A percentile compares a stretch with the other conserved stretches of the same genome.
phyloP scores from a whole-genome alignment of 768 basidiomycete species.

The Gautieria morchelliformis region DNA sequence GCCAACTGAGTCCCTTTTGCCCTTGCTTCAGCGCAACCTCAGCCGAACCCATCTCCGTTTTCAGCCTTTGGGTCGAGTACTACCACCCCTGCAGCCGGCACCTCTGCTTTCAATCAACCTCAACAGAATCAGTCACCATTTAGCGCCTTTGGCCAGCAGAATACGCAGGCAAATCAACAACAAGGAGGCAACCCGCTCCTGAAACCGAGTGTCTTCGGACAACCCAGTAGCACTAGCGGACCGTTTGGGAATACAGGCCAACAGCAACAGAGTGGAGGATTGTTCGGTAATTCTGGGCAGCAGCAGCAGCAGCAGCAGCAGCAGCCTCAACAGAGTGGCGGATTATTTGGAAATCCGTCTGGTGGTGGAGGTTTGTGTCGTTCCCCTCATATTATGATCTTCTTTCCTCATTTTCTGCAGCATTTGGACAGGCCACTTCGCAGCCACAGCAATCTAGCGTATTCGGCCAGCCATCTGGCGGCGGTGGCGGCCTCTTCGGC shows the following conservation, averaged over 20 bases:
- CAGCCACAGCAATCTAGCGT: conserved; percentile 11
- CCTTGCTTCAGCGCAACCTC: background rate
- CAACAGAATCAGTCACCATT: conserved; percentile 24
- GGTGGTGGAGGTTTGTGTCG: background rate
- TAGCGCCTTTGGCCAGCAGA: conserved; percentile 25
- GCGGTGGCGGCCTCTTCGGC: conserved; percentile 13
- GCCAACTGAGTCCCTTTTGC: conserved; percentile 1
- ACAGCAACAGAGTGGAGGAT: conserved; percentile 16
- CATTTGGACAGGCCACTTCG: conserved; percentile 21
- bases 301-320: conserved; percentile 14
- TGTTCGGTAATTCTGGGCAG: conserved; percentile 21
- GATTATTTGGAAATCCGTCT: conserved; percentile 9
- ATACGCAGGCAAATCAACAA: conserved; percentile 32
- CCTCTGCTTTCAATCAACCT: conserved; percentile 28
- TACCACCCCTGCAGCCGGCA: conserved; percentile 9
- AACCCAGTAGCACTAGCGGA: conserved; percentile 21
- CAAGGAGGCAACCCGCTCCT: conserved; percentile 39
- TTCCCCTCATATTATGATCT: background rate
- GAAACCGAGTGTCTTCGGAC: conserved; percentile 22
- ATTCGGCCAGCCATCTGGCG: conserved; percentile 14
- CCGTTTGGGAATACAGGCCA: conserved; percentile 26
- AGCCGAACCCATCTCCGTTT: background rate
- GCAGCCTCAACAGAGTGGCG: background rate
- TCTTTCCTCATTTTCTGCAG: background rate
- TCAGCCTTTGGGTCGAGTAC: conserved; percentile 5